Base-by-base conservation (phyloP, 495 filamentous ascomycete species). In the Copromyces sp. region DNA sequence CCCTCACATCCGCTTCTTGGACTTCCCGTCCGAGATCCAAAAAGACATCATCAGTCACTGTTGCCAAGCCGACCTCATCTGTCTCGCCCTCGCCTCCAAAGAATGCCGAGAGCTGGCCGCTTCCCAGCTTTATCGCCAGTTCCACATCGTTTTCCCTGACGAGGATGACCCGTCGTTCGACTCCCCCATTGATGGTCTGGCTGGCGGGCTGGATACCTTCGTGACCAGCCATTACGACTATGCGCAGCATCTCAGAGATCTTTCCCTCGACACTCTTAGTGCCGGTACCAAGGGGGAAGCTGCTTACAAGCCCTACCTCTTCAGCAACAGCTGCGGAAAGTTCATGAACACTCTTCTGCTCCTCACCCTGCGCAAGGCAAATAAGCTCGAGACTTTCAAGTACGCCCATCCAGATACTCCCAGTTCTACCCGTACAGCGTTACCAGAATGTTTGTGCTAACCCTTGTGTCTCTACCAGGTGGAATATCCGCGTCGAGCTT, bases 401-500 rank as follows among this genome's bases (percentile, higher is more conserved):
- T 87, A 75, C 72, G 84, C 69, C 20, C 37, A 16, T 40, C 14
- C 37, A 38, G 2, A 16, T 42, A 38, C 35, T n/a, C n/a, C 35
- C 37, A 14, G 40, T 65, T 61, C 35, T 17, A 37, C 59, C 45
- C 70, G 61, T 59, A 38, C 11, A 6, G 24, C 12, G 29, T 65
- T 65, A 32, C 53, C 53, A 65, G 35, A 39, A 32, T 14, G 39
- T 37, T 45, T 44, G 24, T 78, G 44, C 73, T 75, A 35, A 71
- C 53, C 20, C 39, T 44, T 17, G 32, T 7, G 16, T 40, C n/a
- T 76, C 74, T 20, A 16, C 16, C 45, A 89, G 86, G 72, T 91
- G 89, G 89, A 87, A 90, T 77, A 85, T 88, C 42, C 84, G 88
- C 17, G 84, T 89, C 38, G 89, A 90, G 74, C 80, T 91, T 2